A percentile compares a stretch with the other conserved stretches of the same genome.
Conservation (phyloP, 2,329 filamentous ascomycete genomes). For the Verticillium zaregamsianum region DNA sequence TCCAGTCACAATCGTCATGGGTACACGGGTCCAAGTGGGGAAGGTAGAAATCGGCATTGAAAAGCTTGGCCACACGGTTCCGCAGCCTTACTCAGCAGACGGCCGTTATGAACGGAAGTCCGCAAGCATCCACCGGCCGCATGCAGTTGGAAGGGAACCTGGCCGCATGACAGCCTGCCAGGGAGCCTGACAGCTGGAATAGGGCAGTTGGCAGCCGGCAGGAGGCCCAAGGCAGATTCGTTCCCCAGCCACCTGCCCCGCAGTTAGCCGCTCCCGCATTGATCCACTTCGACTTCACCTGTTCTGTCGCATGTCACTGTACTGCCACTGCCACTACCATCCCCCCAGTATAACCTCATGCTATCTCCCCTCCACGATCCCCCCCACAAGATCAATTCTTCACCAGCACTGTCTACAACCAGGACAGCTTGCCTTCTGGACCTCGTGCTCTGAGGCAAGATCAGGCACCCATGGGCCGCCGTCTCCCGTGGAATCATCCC, state of each 20-base stretch:
- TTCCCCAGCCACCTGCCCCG: not conserved
- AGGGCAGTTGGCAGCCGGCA: not conserved
- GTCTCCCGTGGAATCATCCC: constrained; percentile 10
- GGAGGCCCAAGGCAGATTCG: not conserved
- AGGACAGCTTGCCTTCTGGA: not conserved
- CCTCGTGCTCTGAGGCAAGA: not conserved
- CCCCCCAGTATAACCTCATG: not conserved
- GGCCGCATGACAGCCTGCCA: not conserved
- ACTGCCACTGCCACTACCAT: not conserved
- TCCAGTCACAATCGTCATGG: not conserved
- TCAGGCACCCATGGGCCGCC: constrained; percentile 7
- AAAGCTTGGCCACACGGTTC: not conserved
- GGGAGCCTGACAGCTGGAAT: not conserved
- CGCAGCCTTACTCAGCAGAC: not conserved
- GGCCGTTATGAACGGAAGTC: not conserved
- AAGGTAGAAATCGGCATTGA: not conserved
- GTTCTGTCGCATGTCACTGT: not conserved
- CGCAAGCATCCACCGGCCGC: not conserved
- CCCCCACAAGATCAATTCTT: not conserved
- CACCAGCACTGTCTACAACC: not conserved
- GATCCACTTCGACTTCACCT: not conserved
- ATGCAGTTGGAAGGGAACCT: not conserved
- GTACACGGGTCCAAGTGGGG: not conserved
- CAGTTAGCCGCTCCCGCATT: not conserved
- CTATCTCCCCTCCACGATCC: not conserved